These are phyloP conservation scores for Naganishia randhawae DNA, from an alignment of 768 basidiomycete genomes.

Conservation along the genomic window DNA sequence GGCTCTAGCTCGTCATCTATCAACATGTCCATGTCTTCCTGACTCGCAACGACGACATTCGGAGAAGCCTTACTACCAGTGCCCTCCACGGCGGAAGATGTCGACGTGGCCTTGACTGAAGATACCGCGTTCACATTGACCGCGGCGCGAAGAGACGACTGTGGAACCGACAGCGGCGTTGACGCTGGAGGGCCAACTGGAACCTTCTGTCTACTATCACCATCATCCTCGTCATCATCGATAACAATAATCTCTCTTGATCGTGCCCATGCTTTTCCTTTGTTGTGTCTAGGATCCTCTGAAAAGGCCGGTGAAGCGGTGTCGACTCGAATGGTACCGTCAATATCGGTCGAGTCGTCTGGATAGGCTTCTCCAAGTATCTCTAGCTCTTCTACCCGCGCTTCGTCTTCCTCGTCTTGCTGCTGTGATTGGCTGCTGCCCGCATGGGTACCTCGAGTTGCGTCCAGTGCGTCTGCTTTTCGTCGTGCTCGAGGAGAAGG, in stretches of 20 bases:
- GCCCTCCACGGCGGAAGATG: neutral
- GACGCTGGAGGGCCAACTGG: neutral
- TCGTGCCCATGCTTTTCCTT: neutral
- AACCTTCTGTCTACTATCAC: neutral
- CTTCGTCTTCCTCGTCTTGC: slow-evolving; percentile 21
- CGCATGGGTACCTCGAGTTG: neutral
- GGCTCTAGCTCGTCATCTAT: slow-evolving; percentile 19
- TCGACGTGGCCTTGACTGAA: neutral
- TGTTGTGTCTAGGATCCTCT: neutral
- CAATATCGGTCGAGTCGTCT: slow-evolving; percentile 8
- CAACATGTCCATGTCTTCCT: neutral
- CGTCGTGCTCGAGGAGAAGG: neutral
- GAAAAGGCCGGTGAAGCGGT: no score
- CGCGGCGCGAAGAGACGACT: neutral
- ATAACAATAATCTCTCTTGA: neutral
- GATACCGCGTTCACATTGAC: neutral
- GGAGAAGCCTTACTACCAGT: no score
- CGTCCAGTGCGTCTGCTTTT: neutral
- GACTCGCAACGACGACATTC: neutral
- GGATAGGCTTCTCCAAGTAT: neutral
- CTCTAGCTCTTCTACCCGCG: slow-evolving; percentile 2
- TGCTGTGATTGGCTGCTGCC: neutral
- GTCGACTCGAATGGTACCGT: neutral
- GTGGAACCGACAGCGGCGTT: neutral
- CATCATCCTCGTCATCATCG: neutral